Evolutionary conservation across 805 yeast species (phyloP).

Genomic region (Saccharomycopsis microspora): DNA sequence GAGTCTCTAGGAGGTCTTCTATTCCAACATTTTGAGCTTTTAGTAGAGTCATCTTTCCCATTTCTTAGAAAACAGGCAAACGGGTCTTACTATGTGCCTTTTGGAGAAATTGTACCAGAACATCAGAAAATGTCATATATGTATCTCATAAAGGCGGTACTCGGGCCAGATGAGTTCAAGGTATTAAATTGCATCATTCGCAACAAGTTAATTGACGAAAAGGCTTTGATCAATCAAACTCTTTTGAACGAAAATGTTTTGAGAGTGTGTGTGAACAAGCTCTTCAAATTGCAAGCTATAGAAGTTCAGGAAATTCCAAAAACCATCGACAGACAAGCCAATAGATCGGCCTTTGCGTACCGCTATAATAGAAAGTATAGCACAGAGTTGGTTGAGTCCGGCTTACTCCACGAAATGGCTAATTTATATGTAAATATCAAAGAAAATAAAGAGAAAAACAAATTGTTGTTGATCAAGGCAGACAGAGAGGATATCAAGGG

Average conservation of each 20-base stretch:
- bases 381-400: slow-evolving; percentile 34
- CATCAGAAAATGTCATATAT: slow-evolving; percentile 43
- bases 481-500: slow-evolving; percentile 87
- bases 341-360: slow-evolving; percentile 76
- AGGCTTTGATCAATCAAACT: slow-evolving; percentile 62
- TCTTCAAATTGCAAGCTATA: slow-evolving; percentile 58
- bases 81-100: slow-evolving; percentile 55
- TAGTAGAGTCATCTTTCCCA: slow-evolving; percentile 43
- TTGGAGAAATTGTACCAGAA: slow-evolving; percentile 33
- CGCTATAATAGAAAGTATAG: slow-evolving; percentile 47
- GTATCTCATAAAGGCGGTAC: slow-evolving; percentile 42
- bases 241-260: slow-evolving; percentile 69
- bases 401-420: slow-evolving; percentile 42
- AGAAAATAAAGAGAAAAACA: slow-evolving; percentile 44
- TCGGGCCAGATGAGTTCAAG: slow-evolving; percentile 60
- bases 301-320: slow-evolving; percentile 93
- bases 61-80: slow-evolving; percentile 49
- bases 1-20: slow-evolving; percentile 9
- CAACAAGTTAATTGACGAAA: slow-evolving; percentile 71
- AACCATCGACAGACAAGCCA: slow-evolving; percentile 83
- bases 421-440: slow-evolving; percentile 39
- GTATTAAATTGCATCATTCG: slow-evolving; percentile 67
- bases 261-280: slow-evolving; percentile 53
- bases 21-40: slow-evolving; percentile 48
- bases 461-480: slow-evolving; percentile 63